Conservation (phyloP, 2,329 filamentous ascomycete species). For the Incumbomyces lentus region DNA sequence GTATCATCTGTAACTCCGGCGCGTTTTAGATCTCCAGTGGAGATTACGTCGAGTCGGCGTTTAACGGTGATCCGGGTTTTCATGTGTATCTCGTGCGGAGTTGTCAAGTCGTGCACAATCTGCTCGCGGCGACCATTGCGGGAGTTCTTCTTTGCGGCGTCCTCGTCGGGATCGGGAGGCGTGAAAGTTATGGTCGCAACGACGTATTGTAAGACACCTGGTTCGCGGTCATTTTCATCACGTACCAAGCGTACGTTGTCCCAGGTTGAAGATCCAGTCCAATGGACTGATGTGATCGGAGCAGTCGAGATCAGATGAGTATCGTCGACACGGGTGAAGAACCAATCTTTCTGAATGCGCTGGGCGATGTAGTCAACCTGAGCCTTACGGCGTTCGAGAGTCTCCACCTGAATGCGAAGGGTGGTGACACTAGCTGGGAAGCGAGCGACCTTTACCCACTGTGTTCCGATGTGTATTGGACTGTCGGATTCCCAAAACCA, state of each 20-base stretch:
- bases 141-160: not conserved
- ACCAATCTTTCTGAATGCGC: not conserved
- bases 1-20: not conserved
- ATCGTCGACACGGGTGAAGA: constrained; percentile 4
- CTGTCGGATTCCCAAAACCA: constrained; percentile 35
- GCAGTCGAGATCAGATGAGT: not conserved
- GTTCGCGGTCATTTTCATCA: constrained; percentile 30
- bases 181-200: constrained; percentile 32
- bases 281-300: constrained; percentile 18
- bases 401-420: constrained; percentile 40
- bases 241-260: constrained; percentile 29
- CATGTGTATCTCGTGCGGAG: not conserved
- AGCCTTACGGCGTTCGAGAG: constrained; percentile 34
- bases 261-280: constrained; percentile 40
- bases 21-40: not conserved
- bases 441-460: constrained; percentile 28
- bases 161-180: constrained; percentile 20
- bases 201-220: constrained; percentile 35
- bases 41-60: not conserved
- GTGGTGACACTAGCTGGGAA: constrained; percentile 29
- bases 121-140: not conserved
- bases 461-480: constrained; percentile 27
- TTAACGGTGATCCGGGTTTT: not conserved
- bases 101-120: not conserved
- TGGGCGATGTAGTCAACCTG: constrained; percentile 38